phyloP scores from a whole-genome alignment of 495 filamentous ascomycete genomes.

The Aspergillus bertholletiae region DNA sequence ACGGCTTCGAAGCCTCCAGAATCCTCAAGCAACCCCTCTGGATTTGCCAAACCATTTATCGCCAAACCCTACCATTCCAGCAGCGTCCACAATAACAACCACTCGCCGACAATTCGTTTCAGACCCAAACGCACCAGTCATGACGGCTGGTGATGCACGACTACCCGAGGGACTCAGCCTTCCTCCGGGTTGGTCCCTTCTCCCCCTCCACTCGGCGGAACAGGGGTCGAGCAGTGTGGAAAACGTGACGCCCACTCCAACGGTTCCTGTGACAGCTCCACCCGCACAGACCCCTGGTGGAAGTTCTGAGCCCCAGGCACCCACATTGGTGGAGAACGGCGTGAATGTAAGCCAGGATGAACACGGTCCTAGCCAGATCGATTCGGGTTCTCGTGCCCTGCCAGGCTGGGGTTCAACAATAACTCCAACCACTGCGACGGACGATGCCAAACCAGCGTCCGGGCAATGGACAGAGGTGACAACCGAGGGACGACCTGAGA shows the following conservation, averaged over 20 bases:
- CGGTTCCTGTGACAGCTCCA: slow-evolving; percentile 7
- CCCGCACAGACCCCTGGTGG: background rate
- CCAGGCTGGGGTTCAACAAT: slow-evolving; percentile 17
- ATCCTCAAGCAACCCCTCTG: slow-evolving; percentile 15
- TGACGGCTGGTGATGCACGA: slow-evolving; percentile 62
- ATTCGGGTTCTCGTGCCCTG: background rate
- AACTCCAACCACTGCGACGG: slow-evolving; percentile 11
- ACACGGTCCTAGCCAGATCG: background rate
- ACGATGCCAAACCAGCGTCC: slow-evolving; percentile 25
- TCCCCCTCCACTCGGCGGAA: slow-evolving; percentile 59
- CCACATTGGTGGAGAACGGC: background rate
- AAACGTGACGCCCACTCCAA: slow-evolving; percentile 5
- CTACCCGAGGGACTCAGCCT: slow-evolving; percentile 70
- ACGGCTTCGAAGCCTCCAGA: slow-evolving; percentile 49
- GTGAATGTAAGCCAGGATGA: background rate
- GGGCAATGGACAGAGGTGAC: slow-evolving; percentile 38
- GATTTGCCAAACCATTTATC: slow-evolving; percentile 15
- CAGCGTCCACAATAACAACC: slow-evolving; percentile 13
- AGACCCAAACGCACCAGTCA: slow-evolving; percentile 34
- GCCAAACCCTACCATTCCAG: slow-evolving; percentile 16
- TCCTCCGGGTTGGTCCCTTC: slow-evolving; percentile 72
- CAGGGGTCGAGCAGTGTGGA: slow-evolving; percentile 3
- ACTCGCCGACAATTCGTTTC: slow-evolving; percentile 28
- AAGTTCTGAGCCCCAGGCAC: background rate
- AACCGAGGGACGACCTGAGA: slow-evolving; percentile 18